Evolutionary conservation across 1,139 yeast species (phyloP).

Genomic region (Kodamaea alishanica): DNA sequence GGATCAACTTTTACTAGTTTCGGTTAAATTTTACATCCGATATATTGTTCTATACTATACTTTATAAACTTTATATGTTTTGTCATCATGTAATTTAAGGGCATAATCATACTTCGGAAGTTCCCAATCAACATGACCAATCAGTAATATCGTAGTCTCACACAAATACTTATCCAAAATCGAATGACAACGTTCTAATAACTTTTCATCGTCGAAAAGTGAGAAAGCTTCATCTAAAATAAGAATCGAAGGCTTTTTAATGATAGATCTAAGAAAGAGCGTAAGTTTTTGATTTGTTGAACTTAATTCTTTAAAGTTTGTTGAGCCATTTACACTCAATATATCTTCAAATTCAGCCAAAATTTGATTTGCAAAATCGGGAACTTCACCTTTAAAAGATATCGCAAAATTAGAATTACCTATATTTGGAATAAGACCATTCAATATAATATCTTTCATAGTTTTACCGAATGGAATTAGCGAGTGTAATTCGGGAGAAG

Average conservation of each 20-base stretch:
- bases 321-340: conserved; percentile 31
- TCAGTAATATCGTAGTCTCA: conserved; percentile 33
- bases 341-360: conserved; percentile 24
- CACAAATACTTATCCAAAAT: conserved; percentile 50
- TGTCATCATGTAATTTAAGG: conserved; percentile 33
- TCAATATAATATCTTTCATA: conserved; percentile 58
- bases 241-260: conserved; percentile 71
- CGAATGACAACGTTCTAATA: conserved; percentile 62
- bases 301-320: conserved; percentile 49
- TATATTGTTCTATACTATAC: background rate
- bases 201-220: conserved; percentile 68
- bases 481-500: conserved; percentile 90
- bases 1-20: background rate
- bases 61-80: conserved; percentile 14
- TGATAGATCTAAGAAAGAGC: conserved; percentile 68
- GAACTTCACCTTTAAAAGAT: conserved; percentile 9
- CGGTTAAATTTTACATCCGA: background rate
- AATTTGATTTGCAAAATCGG: conserved; percentile 16
- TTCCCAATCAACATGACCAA: conserved; percentile 11
- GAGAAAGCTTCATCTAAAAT: conserved; percentile 92
- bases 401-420: conserved; percentile 50
- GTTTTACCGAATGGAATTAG: conserved; percentile 61
- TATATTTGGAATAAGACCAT: conserved; percentile 59
- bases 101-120: conserved; percentile 31
- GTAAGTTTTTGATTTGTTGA: conserved; percentile 78